phyloP scores from a whole-genome alignment of 805 yeast species.

The Ogataea methylovora region DNA sequence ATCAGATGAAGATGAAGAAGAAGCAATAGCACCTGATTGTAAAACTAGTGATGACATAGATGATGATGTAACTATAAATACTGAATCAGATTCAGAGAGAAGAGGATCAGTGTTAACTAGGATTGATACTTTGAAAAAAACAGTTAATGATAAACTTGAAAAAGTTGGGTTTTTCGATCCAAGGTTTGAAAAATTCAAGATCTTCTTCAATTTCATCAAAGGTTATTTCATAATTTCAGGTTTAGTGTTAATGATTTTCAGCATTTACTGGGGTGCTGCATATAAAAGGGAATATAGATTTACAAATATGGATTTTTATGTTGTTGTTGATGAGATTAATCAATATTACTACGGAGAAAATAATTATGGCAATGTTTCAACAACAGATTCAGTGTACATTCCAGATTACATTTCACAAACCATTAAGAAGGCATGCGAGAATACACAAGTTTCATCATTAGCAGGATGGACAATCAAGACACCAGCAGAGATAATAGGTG shows the following conservation, averaged over 20 bases:
- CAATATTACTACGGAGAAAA: background rate
- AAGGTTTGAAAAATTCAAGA: slow-evolving; percentile 9
- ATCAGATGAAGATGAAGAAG: background rate
- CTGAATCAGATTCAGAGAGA: background rate
- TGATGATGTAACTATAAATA: no score
- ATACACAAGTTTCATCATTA: slow-evolving; percentile 9
- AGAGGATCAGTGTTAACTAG: slow-evolving; percentile 3
- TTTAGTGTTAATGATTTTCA: slow-evolving; percentile 27
- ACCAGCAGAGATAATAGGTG: slow-evolving; percentile 21
- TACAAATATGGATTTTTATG: slow-evolving; percentile 25
- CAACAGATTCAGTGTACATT: slow-evolving; percentile 6
- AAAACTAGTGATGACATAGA: no score
- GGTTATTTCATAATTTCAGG: slow-evolving; percentile 25
- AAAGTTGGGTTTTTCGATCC: slow-evolving; percentile 21
- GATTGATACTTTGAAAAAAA: slow-evolving; percentile 7
- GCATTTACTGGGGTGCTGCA: slow-evolving; percentile 38
- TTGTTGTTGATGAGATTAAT: slow-evolving; percentile 18
- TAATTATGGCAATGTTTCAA: slow-evolving; percentile 1
- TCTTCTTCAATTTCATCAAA: slow-evolving; percentile 11
- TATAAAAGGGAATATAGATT: slow-evolving; percentile 21
- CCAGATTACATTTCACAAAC: slow-evolving; percentile 24
- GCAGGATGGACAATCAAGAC: slow-evolving; percentile 15
- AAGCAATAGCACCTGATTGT: no score
- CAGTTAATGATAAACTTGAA: slow-evolving; percentile 11
- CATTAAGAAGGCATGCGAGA: slow-evolving; percentile 13